Conservation (phyloP, 2,329 filamentous ascomycete genomes). For the Aspergillus cejpii region DNA sequence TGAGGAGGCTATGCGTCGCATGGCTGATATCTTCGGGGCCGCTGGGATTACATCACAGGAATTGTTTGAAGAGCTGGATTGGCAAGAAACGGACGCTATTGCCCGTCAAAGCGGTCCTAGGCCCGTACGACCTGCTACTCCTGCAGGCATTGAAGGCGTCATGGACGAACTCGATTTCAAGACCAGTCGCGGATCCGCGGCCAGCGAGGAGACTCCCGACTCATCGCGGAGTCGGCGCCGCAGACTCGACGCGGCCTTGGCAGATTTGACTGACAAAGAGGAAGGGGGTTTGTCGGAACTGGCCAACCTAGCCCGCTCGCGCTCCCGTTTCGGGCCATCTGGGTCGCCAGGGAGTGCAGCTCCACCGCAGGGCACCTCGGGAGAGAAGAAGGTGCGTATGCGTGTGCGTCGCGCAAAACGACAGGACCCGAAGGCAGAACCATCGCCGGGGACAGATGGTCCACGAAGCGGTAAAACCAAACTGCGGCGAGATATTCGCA, state of each 20-base stretch:
- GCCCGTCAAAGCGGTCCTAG: slow-evolving; percentile 18
- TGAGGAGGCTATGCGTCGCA: slow-evolving; percentile 60
- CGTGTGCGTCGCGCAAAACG: slow-evolving; percentile 25
- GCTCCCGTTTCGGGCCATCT: slow-evolving; percentile 14
- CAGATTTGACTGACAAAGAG: slow-evolving; percentile 13
- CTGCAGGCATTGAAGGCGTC: slow-evolving; percentile 32
- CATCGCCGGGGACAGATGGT: slow-evolving; percentile 10
- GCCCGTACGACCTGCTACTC: slow-evolving; percentile 13
- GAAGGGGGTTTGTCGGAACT: slow-evolving; percentile 17
- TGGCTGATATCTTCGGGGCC: slow-evolving; percentile 69
- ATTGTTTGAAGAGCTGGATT: slow-evolving; percentile 48
- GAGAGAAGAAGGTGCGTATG: slow-evolving; percentile 20
- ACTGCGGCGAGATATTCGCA: slow-evolving; percentile 27
- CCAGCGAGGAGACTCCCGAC: slow-evolving; percentile 9
- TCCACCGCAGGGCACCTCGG: neutral
- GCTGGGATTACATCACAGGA: slow-evolving; percentile 55
- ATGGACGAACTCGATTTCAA: slow-evolving; percentile 32
- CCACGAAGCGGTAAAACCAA: slow-evolving; percentile 19
- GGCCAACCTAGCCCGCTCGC: slow-evolving; percentile 15
- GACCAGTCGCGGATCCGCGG: slow-evolving; percentile 8
- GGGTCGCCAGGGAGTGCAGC: neutral
- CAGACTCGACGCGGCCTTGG: slow-evolving; percentile 10
- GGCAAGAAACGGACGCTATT: slow-evolving; percentile 38
- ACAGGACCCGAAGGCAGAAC: slow-evolving; percentile 14
- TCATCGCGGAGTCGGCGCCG: slow-evolving; percentile 5